phyloP scores from a whole-genome alignment of 805 yeast genomes.

The Saccharomycopsis fibuligera region DNA sequence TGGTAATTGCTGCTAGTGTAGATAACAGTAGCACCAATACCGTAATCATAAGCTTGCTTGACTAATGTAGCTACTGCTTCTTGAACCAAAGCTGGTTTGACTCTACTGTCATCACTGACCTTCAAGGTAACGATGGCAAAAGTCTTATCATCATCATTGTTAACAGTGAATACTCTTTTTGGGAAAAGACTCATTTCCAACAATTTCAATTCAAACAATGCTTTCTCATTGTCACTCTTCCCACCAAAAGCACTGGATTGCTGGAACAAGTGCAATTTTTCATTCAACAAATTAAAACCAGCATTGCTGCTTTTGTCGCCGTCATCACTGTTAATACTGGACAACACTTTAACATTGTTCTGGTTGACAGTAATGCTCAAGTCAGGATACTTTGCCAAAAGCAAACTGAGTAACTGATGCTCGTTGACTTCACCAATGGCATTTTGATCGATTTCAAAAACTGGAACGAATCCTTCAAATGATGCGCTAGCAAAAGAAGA shows the following conservation, averaged over 20 bases:
- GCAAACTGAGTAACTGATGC: neutral
- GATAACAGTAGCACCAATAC: conserved; percentile 14
- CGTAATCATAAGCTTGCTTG: conserved; percentile 11
- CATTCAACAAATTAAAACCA: neutral
- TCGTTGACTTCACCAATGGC: neutral
- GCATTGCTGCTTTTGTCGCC: neutral
- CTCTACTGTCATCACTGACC: neutral
- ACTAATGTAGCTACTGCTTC: conserved; percentile 4
- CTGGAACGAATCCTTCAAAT: neutral
- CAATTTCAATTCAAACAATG: conserved; percentile 4
- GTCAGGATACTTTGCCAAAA: conserved; percentile 7
- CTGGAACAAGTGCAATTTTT: neutral
- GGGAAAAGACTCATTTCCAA: conserved; percentile 12
- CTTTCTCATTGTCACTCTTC: conserved; percentile 1
- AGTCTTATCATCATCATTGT: conserved; percentile 10
- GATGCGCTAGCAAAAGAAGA: neutral
- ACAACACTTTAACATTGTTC: conserved; percentile 3
- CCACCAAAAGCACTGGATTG: neutral
- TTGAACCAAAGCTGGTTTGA: neutral
- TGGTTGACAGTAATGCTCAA: conserved; percentile 4
- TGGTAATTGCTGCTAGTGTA: neutral
- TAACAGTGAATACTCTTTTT: neutral
- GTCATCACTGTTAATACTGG: neutral
- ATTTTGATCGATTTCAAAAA: neutral
- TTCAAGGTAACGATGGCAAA: conserved; percentile 3